Conservation (phyloP, 2,329 filamentous ascomycete species). For the Colletotrichum sp. region DNA sequence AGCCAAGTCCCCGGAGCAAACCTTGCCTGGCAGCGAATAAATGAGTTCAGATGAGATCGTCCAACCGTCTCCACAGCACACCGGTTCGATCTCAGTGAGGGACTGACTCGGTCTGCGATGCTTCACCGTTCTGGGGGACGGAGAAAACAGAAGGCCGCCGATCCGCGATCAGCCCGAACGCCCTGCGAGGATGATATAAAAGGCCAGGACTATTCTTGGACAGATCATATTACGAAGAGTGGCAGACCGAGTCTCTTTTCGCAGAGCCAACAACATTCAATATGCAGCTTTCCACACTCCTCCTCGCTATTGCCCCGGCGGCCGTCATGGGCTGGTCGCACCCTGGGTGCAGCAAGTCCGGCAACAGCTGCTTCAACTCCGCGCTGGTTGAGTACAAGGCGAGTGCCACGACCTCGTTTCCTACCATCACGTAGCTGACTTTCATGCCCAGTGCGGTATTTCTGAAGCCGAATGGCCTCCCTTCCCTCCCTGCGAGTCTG, state of each 20-base stretch:
- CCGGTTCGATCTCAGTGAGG: neutral
- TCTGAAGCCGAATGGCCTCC: neutral
- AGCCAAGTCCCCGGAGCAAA: neutral
- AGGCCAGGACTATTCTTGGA: neutral
- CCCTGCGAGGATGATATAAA: neutral
- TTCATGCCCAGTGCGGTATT: neutral
- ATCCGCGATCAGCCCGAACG: neutral
- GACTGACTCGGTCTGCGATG: neutral
- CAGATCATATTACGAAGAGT: fast-evolving
- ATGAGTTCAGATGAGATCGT: neutral
- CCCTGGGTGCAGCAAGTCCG: neutral
- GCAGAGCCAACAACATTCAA: neutral
- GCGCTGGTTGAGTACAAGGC: neutral
- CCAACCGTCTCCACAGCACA: neutral
- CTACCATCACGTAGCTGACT: neutral
- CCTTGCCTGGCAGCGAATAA: neutral
- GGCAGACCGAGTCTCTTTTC: neutral
- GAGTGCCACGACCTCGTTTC: fast-evolving
- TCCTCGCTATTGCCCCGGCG: neutral
- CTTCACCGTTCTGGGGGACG: neutral
- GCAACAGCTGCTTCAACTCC: neutral
- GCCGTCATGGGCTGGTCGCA: neutral
- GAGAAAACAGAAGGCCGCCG: neutral
- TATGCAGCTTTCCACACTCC: neutral
- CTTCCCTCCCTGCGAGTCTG: neutral